These are phyloP conservation scores for Helminthosporium solani DNA, from an alignment of 2,329 filamentous ascomycete genomes.

Conservation along the genomic window DNA sequence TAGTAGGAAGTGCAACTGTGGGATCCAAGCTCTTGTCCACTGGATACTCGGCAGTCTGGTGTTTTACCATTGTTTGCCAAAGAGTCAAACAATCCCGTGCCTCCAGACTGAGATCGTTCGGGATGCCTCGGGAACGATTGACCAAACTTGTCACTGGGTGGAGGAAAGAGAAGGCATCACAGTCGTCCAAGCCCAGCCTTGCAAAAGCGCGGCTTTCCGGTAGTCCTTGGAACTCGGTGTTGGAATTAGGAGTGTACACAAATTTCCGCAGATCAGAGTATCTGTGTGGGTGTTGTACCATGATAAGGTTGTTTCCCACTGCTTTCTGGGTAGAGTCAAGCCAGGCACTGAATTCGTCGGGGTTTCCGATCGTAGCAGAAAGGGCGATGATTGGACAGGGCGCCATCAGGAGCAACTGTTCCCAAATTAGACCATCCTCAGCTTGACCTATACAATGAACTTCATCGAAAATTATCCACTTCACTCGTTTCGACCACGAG, in stretches of 20 bases:
- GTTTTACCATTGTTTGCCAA: constrained; percentile 64
- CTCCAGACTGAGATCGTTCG: constrained; percentile 69
- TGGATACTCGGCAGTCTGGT: constrained; percentile 54
- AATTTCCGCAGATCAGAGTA: constrained; percentile 82
- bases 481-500: constrained; percentile 68
- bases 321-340: constrained; percentile 63
- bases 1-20: constrained; percentile 49
- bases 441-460: constrained; percentile 77
- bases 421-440: constrained; percentile 75
- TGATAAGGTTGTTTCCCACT: constrained; percentile 64
- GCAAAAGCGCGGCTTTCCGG: constrained; percentile 31
- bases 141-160: constrained; percentile 67
- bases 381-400: constrained; percentile 78
- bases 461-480: constrained; percentile 79
- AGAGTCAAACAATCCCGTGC: constrained; percentile 68
- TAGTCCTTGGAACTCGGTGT: constrained; percentile 55
- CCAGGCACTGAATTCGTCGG: constrained; percentile 69
- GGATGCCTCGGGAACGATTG: constrained; percentile 62
- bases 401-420: constrained; percentile 71
- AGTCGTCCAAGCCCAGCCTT: constrained; percentile 52
- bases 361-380: constrained; percentile 78
- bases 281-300: constrained; percentile 67
- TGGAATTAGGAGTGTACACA: constrained; percentile 57
- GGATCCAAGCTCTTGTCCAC: constrained; percentile 56
- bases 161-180: constrained; percentile 57